Conservation (phyloP, 208 protist species). For the Plasmodiophora brassicae region DNA sequence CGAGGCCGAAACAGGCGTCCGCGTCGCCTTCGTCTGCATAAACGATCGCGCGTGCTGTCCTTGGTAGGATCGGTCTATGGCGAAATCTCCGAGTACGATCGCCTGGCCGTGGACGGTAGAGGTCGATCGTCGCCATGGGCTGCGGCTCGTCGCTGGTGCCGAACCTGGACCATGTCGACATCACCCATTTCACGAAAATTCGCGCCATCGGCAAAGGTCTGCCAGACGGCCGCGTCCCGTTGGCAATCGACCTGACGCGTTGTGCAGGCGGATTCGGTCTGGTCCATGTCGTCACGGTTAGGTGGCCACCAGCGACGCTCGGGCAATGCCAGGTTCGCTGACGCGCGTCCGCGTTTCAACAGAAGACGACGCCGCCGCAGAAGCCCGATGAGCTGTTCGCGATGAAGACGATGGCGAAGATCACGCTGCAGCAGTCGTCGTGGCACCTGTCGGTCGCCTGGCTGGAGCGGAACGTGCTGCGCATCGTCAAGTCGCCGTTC, state of each 20-base stretch:
- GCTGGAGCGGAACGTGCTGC: conserved; percentile 16
- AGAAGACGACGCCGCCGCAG: not conserved
- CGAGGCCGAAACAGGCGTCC: no score
- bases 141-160: not conserved
- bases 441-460: not conserved
- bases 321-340: not conserved
- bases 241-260: not conserved
- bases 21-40: no score
- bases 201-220: not conserved
- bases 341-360: not conserved
- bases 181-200: not conserved
- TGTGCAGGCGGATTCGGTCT: not conserved
- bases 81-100: no score
- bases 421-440: not conserved
- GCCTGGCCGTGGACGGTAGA: no score
- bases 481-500: not conserved
- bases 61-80: no score
- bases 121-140: no score
- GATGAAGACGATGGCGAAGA: not conserved
- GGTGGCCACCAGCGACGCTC: no score
- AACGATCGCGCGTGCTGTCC: no score
- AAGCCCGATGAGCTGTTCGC: not conserved
- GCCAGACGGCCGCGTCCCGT: not conserved
- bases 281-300: not conserved
- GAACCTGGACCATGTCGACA: not conserved